A percentile compares a stretch with the other conserved stretches of the same genome.
Conservation (phyloP, 2,329 filamentous ascomycete species). For the Chrysoporthe austroafricana region DNA sequence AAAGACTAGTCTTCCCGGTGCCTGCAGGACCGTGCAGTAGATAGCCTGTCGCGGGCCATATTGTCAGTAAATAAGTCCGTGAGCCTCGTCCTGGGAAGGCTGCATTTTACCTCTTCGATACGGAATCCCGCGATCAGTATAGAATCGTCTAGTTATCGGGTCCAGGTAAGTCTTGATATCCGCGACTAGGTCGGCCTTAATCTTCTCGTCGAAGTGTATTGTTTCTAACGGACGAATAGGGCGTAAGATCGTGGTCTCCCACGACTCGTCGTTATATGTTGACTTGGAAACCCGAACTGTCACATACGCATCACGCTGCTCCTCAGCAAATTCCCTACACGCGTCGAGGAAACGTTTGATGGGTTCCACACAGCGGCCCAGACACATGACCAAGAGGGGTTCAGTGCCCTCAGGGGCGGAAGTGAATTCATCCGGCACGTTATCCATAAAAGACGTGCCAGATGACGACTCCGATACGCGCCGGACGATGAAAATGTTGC, state of each 20-base stretch:
- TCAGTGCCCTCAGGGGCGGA: conserved; percentile 42
- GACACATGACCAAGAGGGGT: conserved; percentile 44
- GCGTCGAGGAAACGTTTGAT: conserved; percentile 38
- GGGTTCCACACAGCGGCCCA: conserved; percentile 41
- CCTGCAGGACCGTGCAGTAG: conserved; percentile 80
- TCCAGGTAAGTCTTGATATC: conserved; percentile 68
- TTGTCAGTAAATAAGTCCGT: no score
- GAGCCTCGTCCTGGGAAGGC: background rate
- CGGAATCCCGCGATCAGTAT: conserved; percentile 80
- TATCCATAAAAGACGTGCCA: conserved; percentile 25
- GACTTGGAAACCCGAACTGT: conserved; percentile 41
- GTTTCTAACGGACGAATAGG: conserved; percentile 41
- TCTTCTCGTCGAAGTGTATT: conserved; percentile 47
- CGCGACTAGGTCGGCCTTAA: conserved; percentile 62
- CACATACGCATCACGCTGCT: conserved; percentile 42
- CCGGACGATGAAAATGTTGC: conserved; percentile 42
- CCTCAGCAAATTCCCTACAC: conserved; percentile 39
- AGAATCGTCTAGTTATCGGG: conserved; percentile 72
- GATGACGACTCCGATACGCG: conserved; percentile 34
- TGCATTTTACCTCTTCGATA: conserved; percentile 64
- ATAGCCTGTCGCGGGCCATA: conserved; percentile 52
- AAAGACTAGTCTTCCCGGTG: conserved; percentile 77
- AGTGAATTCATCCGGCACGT: conserved; percentile 39
- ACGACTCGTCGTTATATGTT: conserved; percentile 35
- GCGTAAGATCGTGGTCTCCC: conserved; percentile 43